Conservation (phyloP, 2,329 filamentous ascomycete genomes). For the Penicillium sclerotigenum region DNA sequence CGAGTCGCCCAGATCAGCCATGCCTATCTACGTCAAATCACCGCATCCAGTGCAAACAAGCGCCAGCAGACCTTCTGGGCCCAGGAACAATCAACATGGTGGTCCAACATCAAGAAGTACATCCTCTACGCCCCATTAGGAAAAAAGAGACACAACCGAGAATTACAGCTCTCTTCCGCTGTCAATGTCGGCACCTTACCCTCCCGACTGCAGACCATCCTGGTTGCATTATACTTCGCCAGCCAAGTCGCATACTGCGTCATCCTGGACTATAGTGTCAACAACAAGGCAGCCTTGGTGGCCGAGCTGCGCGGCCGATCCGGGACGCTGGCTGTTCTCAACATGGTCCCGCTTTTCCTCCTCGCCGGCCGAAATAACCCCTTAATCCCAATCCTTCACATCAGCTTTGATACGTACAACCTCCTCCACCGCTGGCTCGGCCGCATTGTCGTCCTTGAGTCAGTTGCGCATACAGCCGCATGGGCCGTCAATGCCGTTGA, state of each 20-base stretch:
- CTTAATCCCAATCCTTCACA: conserved; percentile 72
- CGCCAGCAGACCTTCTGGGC: conserved; percentile 47
- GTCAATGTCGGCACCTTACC: conserved; percentile 74
- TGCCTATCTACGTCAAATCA: conserved; percentile 45
- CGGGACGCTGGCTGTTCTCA: conserved; percentile 78
- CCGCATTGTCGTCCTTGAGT: conserved; percentile 69
- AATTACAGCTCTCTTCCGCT: conserved; percentile 65
- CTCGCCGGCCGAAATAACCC: conserved; percentile 92
- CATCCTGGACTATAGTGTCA: conserved; percentile 43
- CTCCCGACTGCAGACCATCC: conserved; percentile 70
- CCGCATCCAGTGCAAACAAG: conserved; percentile 36
- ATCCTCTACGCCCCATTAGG: conserved; percentile 63
- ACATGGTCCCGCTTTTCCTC: conserved; percentile 87
- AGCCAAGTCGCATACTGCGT: conserved; percentile 74
- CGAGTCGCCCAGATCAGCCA: conserved; percentile 45
- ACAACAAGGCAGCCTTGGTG: conserved; percentile 55
- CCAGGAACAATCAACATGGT: conserved; percentile 40
- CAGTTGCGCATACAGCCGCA: conserved; percentile 66
- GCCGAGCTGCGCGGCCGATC: conserved; percentile 83
- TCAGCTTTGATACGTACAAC: conserved; percentile 97
- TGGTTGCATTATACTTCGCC: conserved; percentile 65
- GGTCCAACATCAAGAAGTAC: conserved; percentile 47
- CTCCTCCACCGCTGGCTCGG: conserved; percentile 82
- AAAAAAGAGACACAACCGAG: conserved; percentile 71
- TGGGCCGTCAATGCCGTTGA: conserved; percentile 70